Evolutionary conservation across 1,139 yeast genomes (phyloP), one percentile per base, ranked within the genome.

Genomic region (Fermentozyma sake): DNA sequence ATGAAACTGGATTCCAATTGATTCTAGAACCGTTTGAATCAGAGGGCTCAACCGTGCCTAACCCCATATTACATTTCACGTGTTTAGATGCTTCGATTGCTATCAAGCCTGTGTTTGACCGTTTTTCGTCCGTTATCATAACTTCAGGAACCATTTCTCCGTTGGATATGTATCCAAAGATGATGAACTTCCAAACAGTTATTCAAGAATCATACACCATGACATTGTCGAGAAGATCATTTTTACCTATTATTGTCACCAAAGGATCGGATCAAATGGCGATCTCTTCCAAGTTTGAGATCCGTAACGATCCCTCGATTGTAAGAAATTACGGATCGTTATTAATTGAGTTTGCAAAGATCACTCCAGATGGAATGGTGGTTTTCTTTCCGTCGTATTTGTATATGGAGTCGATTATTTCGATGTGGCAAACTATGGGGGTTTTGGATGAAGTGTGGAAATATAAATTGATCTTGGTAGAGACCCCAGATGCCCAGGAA

Each of bases 341-440:
- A 45, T 60, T 91, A 33, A 81, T 91, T 31, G 98, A 91, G 55
- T 91, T 87, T 53, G 76, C 97, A 12, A 91, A 91, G 47, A 82
- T 86, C 25, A 89, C 97, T 0, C 99, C 99, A 0, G 99, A 91
- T 60, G 99, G 99, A 2, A 68, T 91, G 74, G 98, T 91, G 27
- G 97, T 93, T 27, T 91, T 91, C 63, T 91, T 91, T 61, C 99
- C 99, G 0, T 84, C 96, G 0, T 91, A 91, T 63, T 65, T 91
- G 22, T 93, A 91, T 53, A 91, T 91, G 98, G 99, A 91, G 55
- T 83, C 95, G 44, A 91, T 91, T 46, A 91, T 89, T 26, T 84
- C 96, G 3, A 89, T 86, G 84, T 91, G 98, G 98, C 98, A 91
- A 57, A 79, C 79, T 13, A 91, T 91, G 96, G 97, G 98, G 27